Conservation (phyloP, 257 asterid genomes). For the Cynanchum wilfordii region DNA sequence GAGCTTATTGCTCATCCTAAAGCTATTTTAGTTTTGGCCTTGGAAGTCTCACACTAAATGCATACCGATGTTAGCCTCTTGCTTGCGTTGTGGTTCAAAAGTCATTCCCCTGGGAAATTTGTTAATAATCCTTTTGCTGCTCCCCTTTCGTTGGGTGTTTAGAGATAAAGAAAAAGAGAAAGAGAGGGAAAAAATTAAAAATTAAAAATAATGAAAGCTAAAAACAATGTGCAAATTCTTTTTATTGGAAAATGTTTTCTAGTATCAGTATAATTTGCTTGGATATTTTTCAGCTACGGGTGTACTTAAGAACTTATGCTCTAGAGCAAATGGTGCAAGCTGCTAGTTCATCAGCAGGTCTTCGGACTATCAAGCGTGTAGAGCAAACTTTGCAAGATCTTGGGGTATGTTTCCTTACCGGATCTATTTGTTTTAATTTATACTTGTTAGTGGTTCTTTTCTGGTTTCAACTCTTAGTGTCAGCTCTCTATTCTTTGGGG, state of each 20-base stretch:
- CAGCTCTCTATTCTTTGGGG: no score
- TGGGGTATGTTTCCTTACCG: slow-evolving; percentile 61
- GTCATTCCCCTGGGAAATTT: not conserved
- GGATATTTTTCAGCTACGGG: slow-evolving; percentile 67
- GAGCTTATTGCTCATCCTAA: not conserved
- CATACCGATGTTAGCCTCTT: not conserved
- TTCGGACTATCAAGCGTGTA: slow-evolving; percentile 85
- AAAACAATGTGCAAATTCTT: not conserved
- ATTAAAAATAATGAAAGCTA: not conserved
- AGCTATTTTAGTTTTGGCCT: not conserved
- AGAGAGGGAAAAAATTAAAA: not conserved
- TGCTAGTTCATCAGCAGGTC: slow-evolving; percentile 97
- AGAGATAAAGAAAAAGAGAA: no score
- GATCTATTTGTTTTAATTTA: slow-evolving; percentile 4
- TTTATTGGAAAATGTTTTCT: not conserved
- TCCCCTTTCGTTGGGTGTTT: not conserved
- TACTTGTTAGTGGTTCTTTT: not conserved
- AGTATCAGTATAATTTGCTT: slow-evolving; percentile 15
- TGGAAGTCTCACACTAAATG: not conserved
- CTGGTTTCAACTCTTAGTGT: not conserved
- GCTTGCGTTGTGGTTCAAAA: not conserved
- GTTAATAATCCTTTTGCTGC: not conserved
- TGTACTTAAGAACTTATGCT: slow-evolving; percentile 79
- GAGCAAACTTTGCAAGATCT: slow-evolving; percentile 98
- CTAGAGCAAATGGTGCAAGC: slow-evolving; percentile 99